phyloP scores from a whole-genome alignment of 495 filamentous ascomycete species.

The Aspergillus mulundensis region DNA sequence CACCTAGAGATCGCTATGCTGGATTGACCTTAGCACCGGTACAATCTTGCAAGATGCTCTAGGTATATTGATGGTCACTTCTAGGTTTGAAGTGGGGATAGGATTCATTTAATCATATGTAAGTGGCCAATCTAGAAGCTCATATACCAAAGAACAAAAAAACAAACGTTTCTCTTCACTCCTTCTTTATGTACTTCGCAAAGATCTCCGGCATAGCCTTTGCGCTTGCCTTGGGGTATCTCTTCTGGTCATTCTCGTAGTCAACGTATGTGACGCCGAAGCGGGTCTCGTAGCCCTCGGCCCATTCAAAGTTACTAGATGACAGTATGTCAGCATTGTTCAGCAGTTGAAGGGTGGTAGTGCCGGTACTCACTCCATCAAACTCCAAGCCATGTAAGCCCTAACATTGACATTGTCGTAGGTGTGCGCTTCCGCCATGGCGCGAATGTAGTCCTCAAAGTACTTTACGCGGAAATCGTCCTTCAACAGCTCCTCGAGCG shows the following conservation, averaged over 20 bases:
- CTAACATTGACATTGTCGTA: slow-evolving; percentile 68
- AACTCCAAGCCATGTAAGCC: slow-evolving; percentile 75
- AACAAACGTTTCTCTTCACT: not conserved
- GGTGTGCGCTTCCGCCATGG: slow-evolving; percentile 61
- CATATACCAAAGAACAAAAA: not conserved
- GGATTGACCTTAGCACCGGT: no score
- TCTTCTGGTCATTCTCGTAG: slow-evolving; percentile 69
- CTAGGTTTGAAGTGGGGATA: not conserved
- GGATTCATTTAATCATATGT: not conserved
- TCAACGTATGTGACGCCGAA: slow-evolving; percentile 78
- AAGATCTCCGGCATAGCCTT: slow-evolving; percentile 62
- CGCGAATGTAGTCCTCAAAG: slow-evolving; percentile 67
- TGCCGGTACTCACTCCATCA: slow-evolving; percentile 56
- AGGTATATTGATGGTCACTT: no score
- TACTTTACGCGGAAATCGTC: slow-evolving; percentile 74
- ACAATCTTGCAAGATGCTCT: no score
- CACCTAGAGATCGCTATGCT: no score
- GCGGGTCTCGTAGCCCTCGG: slow-evolving; percentile 79
- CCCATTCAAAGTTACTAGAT: slow-evolving; percentile 55
- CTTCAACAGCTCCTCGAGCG: slow-evolving; percentile 61
- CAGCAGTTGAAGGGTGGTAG: not conserved
- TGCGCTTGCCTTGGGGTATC: slow-evolving; percentile 75
- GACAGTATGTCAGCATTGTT: slow-evolving; percentile 11
- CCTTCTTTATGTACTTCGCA: slow-evolving; percentile 38
- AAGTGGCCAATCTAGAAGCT: not conserved